Evolutionary conservation across 768 basidiomycete species (phyloP).

Genomic region (Suillus discolor): DNA sequence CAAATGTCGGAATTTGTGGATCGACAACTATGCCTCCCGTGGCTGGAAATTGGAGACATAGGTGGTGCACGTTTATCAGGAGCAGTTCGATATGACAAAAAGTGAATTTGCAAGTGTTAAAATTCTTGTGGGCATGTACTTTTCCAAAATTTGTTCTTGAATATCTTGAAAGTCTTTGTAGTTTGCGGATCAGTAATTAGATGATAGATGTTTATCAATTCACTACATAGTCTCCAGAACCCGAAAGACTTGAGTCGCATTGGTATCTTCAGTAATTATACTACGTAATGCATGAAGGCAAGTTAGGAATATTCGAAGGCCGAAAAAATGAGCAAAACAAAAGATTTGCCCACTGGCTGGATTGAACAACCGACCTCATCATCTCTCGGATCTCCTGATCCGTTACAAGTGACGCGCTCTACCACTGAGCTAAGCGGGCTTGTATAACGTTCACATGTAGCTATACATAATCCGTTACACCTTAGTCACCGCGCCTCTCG

Average conservation of each 20-base stretch:
- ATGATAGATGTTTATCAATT: background rate
- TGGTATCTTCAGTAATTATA: background rate
- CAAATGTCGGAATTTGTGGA: background rate
- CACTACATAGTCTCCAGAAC: background rate
- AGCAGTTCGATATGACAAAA: background rate
- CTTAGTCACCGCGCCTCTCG: background rate
- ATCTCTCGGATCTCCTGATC: conserved; percentile 18
- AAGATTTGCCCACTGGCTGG: conserved; percentile 41
- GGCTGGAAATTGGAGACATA: background rate
- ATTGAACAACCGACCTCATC: conserved; percentile 50
- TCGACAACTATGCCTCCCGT: background rate
- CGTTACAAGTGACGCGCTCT: conserved; percentile 45
- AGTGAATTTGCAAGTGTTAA: background rate
- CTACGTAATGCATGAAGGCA: background rate
- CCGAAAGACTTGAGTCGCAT: background rate
- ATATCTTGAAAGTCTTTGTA: background rate
- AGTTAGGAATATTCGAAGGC: background rate
- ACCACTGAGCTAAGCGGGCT: conserved; percentile 47
- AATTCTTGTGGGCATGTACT: background rate
- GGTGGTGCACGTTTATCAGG: background rate
- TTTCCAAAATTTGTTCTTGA: background rate
- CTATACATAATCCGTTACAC: background rate
- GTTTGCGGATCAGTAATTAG: background rate
- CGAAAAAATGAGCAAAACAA: background rate
- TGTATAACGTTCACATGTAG: background rate